These are phyloP conservation scores for Microcos paniculata DNA, from an alignment of 345 rosid genomes.

Conservation along the genomic window DNA sequence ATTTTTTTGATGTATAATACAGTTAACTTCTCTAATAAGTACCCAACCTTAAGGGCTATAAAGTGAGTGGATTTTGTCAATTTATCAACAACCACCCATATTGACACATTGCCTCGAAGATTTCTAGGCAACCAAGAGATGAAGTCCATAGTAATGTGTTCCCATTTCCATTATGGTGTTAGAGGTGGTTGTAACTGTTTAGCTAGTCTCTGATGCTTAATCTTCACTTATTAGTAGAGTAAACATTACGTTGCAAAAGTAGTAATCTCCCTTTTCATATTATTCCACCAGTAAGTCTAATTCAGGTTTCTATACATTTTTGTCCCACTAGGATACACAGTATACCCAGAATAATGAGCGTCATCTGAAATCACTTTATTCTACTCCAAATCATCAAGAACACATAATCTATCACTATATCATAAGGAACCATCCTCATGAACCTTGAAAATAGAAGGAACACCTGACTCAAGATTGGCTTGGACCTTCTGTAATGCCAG, in stretches of 20 bases:
- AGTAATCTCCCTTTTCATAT: not conserved
- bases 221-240: not conserved
- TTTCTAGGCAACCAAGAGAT: not conserved
- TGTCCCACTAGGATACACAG: not conserved
- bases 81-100: slow-evolving; percentile 6
- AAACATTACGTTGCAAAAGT: not conserved
- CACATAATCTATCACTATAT: not conserved
- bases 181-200: not conserved
- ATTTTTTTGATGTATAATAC: not conserved
- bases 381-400: not conserved
- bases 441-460: not conserved
- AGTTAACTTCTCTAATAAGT: not conserved
- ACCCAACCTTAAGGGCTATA: not conserved
- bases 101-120: not conserved
- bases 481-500: too few species aligned
- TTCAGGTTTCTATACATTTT: not conserved
- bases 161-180: not conserved
- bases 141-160: not conserved
- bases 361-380: not conserved
- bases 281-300: not conserved
- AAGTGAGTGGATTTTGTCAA: slow-evolving; percentile 10
- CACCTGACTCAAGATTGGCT: too few species aligned
- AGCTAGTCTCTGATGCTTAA: not conserved
- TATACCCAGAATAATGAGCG: not conserved
- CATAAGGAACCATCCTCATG: not conserved